Evolutionary conservation across 306 rosid genomes (phyloP), one percentile per base, ranked within the genome.

Genomic region (Casuarina cunninghamiana): DNA sequence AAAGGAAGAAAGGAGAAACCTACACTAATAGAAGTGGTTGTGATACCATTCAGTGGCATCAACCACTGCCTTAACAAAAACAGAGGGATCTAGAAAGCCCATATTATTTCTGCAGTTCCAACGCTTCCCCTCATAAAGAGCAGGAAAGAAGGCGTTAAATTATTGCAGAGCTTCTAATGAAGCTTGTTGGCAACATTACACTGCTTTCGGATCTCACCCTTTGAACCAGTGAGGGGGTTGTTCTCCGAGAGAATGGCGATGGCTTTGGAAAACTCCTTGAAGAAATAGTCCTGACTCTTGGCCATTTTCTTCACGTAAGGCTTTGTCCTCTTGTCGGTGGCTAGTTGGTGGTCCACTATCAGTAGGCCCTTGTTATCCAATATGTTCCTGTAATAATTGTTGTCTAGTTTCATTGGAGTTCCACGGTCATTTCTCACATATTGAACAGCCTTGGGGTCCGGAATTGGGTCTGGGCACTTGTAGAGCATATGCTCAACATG

Each of bases 251-350:
- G 93, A 32, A 86, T 63, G 60, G 93, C 48, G 57, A 95, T 87
- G 72, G 99, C 99, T 77, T 87, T 87, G 1, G 97, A 85, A 32
- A 95, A 93, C 66, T 95, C 88, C 88, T 86, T 91, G 87, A 91
- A 92, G 91, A 92, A 95, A 78, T 92, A 95, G 80, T 85, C 91
- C 69, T 95, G 96, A 79, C 87, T 95, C 78, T 95, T 95, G 45
- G 98, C 98, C 98, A 95, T 95, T 73, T 93, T 95, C 91, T 95
- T 95, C 60, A 93, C 98, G 72, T 78, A 93, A 49, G 98, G 98
- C 75, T 86, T 92, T 19, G 98, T 95, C 82, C 97, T 90, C 76
- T 87, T 84, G 92, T 95, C 97, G 65, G 82, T 78, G 83, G 97
- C 97, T 32, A 95, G 72, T 53, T 91, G 97, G 69, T 95, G 99